Evolutionary conservation across 108 stramenopile species (phyloP).

Genomic region (Cylindrotheca fusiformis): DNA sequence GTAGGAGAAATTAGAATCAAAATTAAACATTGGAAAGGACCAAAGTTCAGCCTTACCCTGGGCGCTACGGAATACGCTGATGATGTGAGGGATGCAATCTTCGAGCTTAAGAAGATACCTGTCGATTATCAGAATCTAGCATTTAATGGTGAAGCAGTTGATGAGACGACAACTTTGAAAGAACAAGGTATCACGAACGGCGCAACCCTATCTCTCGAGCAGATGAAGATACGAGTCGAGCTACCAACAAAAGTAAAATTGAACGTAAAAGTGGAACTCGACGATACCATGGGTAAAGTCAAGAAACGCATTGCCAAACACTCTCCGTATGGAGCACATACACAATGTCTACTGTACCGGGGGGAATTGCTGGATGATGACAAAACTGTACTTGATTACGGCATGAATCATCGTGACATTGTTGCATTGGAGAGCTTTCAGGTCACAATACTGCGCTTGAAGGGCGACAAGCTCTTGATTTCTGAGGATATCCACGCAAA

Average conservation of each 20-base stretch:
- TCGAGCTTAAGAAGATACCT: constrained; percentile 4
- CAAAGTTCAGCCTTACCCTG: neutral
- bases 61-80: constrained; percentile 9
- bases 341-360: constrained; percentile 8
- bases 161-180: constrained; percentile 9
- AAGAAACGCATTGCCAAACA: constrained; percentile 1
- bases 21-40: constrained; percentile 21
- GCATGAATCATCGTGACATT: constrained; percentile 2
- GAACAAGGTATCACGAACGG: constrained; percentile 16
- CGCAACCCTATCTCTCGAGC: constrained; percentile 15
- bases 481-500: constrained; percentile 3
- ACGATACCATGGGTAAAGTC: constrained; percentile 9
- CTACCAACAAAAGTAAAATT: neutral
- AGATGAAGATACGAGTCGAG: constrained; percentile 5
- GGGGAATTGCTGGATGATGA: constrained; percentile 10
- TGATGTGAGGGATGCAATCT: constrained; percentile 17
- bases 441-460: constrained; percentile 2
- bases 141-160: constrained; percentile 10
- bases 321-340: neutral
- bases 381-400: constrained; percentile 6
- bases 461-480: constrained; percentile 8
- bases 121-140: constrained; percentile 11
- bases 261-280: constrained; percentile 8
- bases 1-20: neutral
- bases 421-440: constrained; percentile 5